Percentiles rank a stretch among this genome's conserved stretches.
Evolutionary conservation across 495 filamentous ascomycete species (phyloP).

Genomic region (Neurospora sp.): DNA sequence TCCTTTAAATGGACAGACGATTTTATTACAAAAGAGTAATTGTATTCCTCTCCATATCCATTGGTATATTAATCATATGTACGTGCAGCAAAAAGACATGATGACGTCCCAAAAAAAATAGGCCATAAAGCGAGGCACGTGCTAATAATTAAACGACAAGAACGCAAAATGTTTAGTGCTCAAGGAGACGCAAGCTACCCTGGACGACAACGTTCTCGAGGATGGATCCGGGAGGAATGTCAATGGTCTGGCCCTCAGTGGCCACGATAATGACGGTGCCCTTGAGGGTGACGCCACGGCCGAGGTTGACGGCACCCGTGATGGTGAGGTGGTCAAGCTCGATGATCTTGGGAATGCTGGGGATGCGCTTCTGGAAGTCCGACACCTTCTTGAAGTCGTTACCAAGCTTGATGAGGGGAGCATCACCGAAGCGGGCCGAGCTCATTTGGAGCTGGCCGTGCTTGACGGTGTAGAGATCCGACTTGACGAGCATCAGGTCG

Average conservation of each 20-base stretch:
- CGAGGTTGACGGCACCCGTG: constrained; percentile 92
- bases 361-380: constrained; percentile 96
- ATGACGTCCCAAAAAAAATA: background rate
- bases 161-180: constrained; percentile 53
- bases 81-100: background rate
- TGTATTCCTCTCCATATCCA: background rate
- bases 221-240: constrained; percentile 91
- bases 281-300: constrained; percentile 89
- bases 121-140: background rate
- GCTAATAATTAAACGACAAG: background rate
- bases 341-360: constrained; percentile 92
- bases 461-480: constrained; percentile 98
- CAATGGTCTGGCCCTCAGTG: constrained; percentile 94
- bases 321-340: constrained; percentile 98
- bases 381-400: constrained; percentile 99
- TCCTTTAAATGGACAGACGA: background rate
- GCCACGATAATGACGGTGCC: constrained; percentile 99
- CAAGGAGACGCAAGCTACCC: constrained; percentile 87
- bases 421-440: constrained; percentile 89
- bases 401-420: constrained; percentile 98
- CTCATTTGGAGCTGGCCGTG: constrained; percentile 97
- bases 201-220: constrained; percentile 99
- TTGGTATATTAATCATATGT: background rate
- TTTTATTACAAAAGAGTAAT: background rate
- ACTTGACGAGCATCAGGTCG: constrained; percentile 99